phyloP scores from a whole-genome alignment of 768 basidiomycete species.

The Mycena amicta region DNA sequence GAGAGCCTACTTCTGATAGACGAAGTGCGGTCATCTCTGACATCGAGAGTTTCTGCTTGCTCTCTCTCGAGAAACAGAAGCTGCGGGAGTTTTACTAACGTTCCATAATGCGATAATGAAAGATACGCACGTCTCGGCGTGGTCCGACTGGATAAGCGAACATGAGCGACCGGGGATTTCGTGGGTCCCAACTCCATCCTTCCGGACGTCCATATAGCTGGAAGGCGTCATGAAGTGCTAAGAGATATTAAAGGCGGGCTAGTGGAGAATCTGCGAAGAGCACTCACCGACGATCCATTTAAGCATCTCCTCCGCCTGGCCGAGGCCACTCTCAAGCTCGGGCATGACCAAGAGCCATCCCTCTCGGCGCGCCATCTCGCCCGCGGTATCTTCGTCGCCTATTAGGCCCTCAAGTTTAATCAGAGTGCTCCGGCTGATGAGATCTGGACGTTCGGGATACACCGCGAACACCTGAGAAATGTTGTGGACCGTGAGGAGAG shows the following conservation, averaged over 20 bases:
- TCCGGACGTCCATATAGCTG: slow-evolving; percentile 87
- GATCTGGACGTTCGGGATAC: slow-evolving; percentile 92
- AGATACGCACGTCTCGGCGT: slow-evolving; percentile 75
- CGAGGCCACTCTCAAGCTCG: slow-evolving; percentile 65
- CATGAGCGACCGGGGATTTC: slow-evolving; percentile 81
- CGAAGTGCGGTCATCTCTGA: slow-evolving; percentile 75
- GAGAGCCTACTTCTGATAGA: slow-evolving; percentile 63
- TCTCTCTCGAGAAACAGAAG: slow-evolving; percentile 88
- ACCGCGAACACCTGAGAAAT: slow-evolving; percentile 90
- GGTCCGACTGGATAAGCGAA: slow-evolving; percentile 93
- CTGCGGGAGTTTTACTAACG: slow-evolving; percentile 42
- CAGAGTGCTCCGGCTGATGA: slow-evolving; percentile 86
- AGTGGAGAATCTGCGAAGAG: not conserved
- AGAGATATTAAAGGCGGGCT: slow-evolving; percentile 12
- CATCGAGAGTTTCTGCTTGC: slow-evolving; percentile 74
- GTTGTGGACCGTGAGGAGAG: slow-evolving; percentile 67
- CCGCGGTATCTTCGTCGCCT: slow-evolving; percentile 74
- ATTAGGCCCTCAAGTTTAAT: slow-evolving; percentile 90
- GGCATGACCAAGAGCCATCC: slow-evolving; percentile 94
- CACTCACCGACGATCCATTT: slow-evolving; percentile 85
- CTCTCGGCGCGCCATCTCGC: slow-evolving; percentile 65
- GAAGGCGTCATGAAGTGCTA: slow-evolving; percentile 85
- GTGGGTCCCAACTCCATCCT: slow-evolving; percentile 87
- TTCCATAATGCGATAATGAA: not conserved
- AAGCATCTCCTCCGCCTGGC: slow-evolving; percentile 80